A percentile compares a stretch with the other conserved stretches of the same genome.
These are phyloP conservation scores for Paulownia fortunei DNA, from an alignment of 257 asterid genomes.

Conservation along the genomic window DNA sequence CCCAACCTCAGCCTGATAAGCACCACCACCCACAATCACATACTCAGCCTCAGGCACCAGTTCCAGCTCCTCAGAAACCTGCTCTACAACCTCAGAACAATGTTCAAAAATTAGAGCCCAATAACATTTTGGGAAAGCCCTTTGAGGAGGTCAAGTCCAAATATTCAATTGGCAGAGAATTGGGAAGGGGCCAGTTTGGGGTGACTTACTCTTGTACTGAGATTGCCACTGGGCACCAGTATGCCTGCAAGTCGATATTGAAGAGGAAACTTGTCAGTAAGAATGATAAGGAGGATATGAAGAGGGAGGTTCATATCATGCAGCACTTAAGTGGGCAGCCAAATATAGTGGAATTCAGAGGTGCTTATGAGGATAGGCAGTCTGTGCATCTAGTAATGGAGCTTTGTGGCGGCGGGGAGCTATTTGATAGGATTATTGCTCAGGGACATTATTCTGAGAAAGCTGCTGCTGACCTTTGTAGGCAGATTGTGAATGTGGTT, in stretches of 20 bases:
- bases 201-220: constrained; percentile 72
- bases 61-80: constrained; percentile 39
- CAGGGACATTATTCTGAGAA: constrained; percentile 82
- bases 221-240: constrained; percentile 51
- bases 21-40: constrained; percentile 39
- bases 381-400: constrained; percentile 86
- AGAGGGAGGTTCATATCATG: constrained; percentile 80
- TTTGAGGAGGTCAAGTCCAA: constrained; percentile 63
- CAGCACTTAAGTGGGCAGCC: constrained; percentile 88
- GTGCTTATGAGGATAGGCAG: constrained; percentile 78
- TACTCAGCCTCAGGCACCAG: constrained; percentile 32
- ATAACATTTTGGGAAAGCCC: constrained; percentile 63
- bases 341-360: constrained; percentile 81
- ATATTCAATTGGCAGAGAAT: constrained; percentile 63
- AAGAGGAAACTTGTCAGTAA: constrained; percentile 80
- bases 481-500: constrained; percentile 88
- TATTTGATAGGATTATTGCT: constrained; percentile 81
- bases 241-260: constrained; percentile 80
- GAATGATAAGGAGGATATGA: constrained; percentile 81
- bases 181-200: constrained; percentile 89
- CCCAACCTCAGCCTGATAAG: constrained; percentile 33
- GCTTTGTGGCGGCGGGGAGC: constrained; percentile 87
- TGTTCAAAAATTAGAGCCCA: constrained; percentile 51
- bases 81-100: constrained; percentile 37
- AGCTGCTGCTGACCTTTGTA: constrained; percentile 72